A percentile compares a stretch with the other conserved stretches of the same genome.
Evolutionary conservation across 2,329 filamentous ascomycete genomes (phyloP).

Genomic region (Coniochaeta sp.): DNA sequence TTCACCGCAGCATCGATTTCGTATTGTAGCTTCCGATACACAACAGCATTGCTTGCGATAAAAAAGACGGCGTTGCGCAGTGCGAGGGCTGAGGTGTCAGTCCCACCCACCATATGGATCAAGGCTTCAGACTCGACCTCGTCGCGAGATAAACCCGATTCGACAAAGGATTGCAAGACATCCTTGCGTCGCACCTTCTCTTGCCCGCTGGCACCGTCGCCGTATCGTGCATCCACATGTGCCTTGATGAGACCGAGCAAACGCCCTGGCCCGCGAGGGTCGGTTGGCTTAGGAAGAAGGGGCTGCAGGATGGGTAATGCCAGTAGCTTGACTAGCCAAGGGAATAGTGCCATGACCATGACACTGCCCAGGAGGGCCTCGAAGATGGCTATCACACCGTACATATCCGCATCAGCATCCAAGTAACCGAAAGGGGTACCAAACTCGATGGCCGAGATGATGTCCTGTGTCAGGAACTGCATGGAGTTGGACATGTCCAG

Average conservation of each 20-base stretch:
- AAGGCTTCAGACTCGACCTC: conserved; percentile 10
- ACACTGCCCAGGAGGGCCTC: conserved; percentile 17
- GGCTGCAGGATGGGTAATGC: background rate
- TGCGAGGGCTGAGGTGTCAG: conserved; percentile 10
- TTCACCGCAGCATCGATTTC: conserved; percentile 7
- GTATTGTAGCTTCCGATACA: conserved; percentile 4
- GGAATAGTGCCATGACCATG: conserved; percentile 7
- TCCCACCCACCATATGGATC: conserved; percentile 10
- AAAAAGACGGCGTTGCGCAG: conserved; percentile 8
- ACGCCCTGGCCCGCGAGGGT: conserved; percentile 7
- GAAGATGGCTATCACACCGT: conserved; percentile 25
- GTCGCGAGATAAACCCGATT: conserved; percentile 3
- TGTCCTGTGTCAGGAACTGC: conserved; percentile 39
- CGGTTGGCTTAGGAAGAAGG: conserved; percentile 9
- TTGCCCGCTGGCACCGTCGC: conserved; percentile 1
- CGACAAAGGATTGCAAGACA: conserved; percentile 10
- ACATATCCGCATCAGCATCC: conserved; percentile 31
- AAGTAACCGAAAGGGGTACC: conserved; percentile 38
- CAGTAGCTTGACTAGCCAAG: conserved; percentile 6
- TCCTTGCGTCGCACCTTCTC: conserved; percentile 1
- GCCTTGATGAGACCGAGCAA: conserved; percentile 10
- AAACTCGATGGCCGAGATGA: conserved; percentile 37
- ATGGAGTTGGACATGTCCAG: conserved; percentile 34
- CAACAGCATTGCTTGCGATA: conserved; percentile 4
- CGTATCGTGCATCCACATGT: conserved; percentile 11